Percentiles rank a stretch among this genome's conserved stretches.
phyloP scores from a whole-genome alignment of 352 stramenopile genomes.

The Blastocystis sp. region DNA sequence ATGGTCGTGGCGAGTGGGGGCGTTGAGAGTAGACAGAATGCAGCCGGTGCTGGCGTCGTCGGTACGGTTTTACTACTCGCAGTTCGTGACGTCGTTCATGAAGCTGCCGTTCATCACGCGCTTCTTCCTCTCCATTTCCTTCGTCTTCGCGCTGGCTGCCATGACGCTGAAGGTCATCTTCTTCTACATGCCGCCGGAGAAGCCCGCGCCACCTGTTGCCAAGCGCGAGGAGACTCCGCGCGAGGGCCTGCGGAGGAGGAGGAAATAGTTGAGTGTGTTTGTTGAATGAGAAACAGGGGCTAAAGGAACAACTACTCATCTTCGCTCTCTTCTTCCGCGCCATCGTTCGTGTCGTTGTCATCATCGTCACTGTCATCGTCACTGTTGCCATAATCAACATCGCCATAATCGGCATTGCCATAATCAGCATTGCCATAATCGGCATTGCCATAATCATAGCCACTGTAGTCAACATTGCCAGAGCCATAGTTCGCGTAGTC shows the following conservation, averaged over 20 bases:
- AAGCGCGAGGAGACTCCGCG: neutral
- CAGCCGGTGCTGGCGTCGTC: neutral
- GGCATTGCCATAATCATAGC: neutral
- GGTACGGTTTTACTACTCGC: neutral
- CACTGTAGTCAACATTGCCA: neutral
- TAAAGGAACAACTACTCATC: neutral
- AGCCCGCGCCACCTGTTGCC: neutral
- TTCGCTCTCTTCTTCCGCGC: neutral
- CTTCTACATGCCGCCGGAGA: neutral
- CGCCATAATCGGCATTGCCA: neutral
- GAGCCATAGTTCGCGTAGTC: neutral
- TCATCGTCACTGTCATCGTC: neutral
- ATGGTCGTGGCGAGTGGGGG: neutral
- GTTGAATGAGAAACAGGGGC: neutral
- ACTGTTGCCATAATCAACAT: too few species aligned
- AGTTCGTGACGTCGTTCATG: neutral
- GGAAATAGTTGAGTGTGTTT: neutral
- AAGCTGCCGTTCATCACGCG: neutral
- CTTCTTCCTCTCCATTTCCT: slow-evolving; percentile 39
- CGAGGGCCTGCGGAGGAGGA: neutral
- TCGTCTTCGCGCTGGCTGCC: slow-evolving; percentile 18
- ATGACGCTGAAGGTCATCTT: slow-evolving; percentile 40
- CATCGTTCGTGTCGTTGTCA: neutral
- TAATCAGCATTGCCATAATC: neutral
- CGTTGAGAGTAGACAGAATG: neutral